Base-by-base conservation (phyloP, 176 grass and related monocot genomes). In the Bonia amplexicaulis region DNA sequence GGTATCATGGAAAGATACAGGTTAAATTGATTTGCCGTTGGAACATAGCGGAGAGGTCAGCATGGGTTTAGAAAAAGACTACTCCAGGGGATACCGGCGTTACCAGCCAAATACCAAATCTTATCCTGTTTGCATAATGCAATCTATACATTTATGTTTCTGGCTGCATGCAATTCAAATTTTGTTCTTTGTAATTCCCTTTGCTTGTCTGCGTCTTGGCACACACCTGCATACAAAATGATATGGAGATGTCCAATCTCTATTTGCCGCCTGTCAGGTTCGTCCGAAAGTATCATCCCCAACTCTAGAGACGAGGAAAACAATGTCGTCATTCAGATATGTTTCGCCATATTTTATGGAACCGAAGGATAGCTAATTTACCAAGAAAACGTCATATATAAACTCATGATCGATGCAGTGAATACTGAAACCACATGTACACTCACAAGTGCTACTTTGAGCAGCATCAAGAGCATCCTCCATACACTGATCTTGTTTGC, bases 11-110 rank as follows among this genome's bases (percentile, higher is more conserved):
- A 69, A 41, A 59, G 31, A 45, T 41, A 3, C 29, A 12, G 4
- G 27, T 4, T 74, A 53, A 35, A 40, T 54, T 52, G 42, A 66
- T 64, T 12, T 40, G 58, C 13, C 2, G 15, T 81, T 83, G 64
- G 86, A 88, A n/a, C 15, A 12, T 83, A 71, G 66, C n/a, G 7
- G 65, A 22, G 45, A 69, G 40, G 62, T 52, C 12, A 76, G 64
- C 76, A 69, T 61, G 44, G 64, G 82, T 55, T 67, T 39, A 85
- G 13, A 73, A 75, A 75, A 69, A 19, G 15, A 80, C 59, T 7
- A 54, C 19, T 78, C 15, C 47, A 15, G n/a, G 41, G 3, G 39
- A 13, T 31, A 61, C 52, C 17, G 4, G 17, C 63, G 14, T 66
- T 33, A 16, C 25, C 9, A 39, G 26, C 65, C 66, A 72, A 84